These are phyloP conservation scores for Thelonectria blattea DNA, from an alignment of 2,329 filamentous ascomycete species.

Conservation along the genomic window DNA sequence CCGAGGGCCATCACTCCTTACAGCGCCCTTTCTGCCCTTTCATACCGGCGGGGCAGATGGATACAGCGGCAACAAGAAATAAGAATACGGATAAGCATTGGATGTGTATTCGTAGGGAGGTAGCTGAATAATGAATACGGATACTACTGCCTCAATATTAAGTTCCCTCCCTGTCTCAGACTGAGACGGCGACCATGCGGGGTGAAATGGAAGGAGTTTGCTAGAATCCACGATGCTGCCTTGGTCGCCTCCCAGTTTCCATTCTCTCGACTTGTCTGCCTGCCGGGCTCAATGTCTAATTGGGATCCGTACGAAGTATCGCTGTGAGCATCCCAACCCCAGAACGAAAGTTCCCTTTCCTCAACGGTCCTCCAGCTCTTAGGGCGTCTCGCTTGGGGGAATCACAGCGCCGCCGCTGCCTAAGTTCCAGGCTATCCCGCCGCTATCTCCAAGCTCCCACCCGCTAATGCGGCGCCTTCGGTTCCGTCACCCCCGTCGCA, in stretches of 20 bases:
- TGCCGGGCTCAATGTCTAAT: neutral
- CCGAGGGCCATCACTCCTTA: neutral
- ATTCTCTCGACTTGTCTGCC: neutral
- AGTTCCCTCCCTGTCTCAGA: too few species aligned
- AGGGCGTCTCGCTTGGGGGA: neutral
- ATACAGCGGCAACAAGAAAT: too few species aligned
- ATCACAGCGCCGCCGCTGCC: conserved; percentile 2
- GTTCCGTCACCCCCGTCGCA: neutral
- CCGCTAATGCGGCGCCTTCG: conserved; percentile 26
- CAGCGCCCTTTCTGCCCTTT: neutral
- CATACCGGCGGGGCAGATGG: neutral
- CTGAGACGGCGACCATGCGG: neutral
- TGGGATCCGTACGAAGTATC: neutral
- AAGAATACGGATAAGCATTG: too few species aligned
- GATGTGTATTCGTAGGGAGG: too few species aligned
- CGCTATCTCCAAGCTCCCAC: conserved; percentile 1
- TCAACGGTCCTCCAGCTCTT: neutral
- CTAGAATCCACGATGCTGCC: neutral
- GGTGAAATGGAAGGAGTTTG: neutral
- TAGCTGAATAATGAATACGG: too few species aligned
- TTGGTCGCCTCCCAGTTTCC: too few species aligned
- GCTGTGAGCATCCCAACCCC: neutral
- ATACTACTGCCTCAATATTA: too few species aligned
- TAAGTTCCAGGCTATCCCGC: neutral
- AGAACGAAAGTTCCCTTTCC: neutral